phyloP scores from a whole-genome alignment of 139 green algal genomes.

The Nannochloris sp. region DNA sequence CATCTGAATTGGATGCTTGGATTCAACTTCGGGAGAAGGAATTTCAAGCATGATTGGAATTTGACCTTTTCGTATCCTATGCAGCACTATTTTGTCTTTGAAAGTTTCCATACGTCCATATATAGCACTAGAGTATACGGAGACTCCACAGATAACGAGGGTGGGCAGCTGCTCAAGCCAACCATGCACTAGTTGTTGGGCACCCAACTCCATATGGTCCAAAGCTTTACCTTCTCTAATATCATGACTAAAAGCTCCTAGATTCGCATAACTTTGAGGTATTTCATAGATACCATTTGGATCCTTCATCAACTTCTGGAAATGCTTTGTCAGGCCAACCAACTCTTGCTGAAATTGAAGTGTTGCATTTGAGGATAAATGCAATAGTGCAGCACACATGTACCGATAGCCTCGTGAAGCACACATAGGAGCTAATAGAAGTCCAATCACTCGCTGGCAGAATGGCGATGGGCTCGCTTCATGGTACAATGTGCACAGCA shows the following conservation, averaged over 20 bases:
- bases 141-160: background rate
- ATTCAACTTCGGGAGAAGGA: background rate
- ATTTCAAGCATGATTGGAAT: background rate
- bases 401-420: background rate
- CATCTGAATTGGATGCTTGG: no score
- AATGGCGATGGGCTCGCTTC: background rate
- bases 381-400: background rate
- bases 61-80: background rate
- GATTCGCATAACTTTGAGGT: no score
- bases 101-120: background rate
- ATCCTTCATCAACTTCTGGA: background rate
- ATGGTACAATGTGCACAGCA: background rate
- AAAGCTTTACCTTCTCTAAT: background rate
- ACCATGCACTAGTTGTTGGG: background rate
- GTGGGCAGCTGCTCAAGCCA: background rate
- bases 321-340: background rate
- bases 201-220: background rate
- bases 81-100: background rate
- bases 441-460: background rate
- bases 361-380: conserved; percentile 1
- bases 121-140: background rate
- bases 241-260: no score
- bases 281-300: background rate
- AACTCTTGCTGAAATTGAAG: conserved; percentile 1
- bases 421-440: background rate